Evolutionary conservation across 306 rosid species (phyloP).

Genomic region (Glycine tomentella): DNA sequence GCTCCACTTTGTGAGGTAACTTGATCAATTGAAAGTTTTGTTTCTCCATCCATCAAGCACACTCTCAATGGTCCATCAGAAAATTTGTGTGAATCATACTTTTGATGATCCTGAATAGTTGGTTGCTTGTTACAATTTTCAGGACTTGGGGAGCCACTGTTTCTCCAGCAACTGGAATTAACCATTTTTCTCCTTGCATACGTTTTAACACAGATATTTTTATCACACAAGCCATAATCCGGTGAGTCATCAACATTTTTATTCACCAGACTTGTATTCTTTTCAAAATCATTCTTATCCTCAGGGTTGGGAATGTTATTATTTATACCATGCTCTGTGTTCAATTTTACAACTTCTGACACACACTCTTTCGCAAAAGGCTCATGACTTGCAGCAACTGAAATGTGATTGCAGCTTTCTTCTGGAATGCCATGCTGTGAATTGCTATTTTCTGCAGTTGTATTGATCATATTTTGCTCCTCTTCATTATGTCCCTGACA

Average conservation of each 20-base stretch:
- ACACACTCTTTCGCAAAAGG: conserved; percentile 30
- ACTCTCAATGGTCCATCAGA: conserved; percentile 8
- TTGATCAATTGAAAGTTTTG: conserved; percentile 35
- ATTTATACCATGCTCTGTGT: conserved; percentile 30
- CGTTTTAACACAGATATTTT: not conserved
- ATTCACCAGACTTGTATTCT: conserved; percentile 37
- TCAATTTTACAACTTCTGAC: conserved; percentile 41
- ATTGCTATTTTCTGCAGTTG: conserved; percentile 39
- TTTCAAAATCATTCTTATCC: conserved; percentile 26
- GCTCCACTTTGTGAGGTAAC: conserved; percentile 45
- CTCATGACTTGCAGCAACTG: conserved; percentile 40
- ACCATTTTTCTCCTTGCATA: conserved; percentile 35
- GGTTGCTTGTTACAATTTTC: conserved; percentile 32
- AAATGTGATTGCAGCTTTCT: conserved; percentile 14
- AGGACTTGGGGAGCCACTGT: conserved; percentile 16
- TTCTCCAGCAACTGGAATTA: not conserved
- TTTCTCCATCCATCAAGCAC: conserved; percentile 37
- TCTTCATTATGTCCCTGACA: conserved; percentile 36
- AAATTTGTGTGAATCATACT: conserved; percentile 31
- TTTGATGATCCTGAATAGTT: conserved; percentile 28
- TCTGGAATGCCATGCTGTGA: conserved; percentile 31
- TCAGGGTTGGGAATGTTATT: conserved; percentile 23
- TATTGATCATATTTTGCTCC: conserved; percentile 18
- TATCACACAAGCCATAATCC: conserved; percentile 19
- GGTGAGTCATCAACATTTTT: conserved; percentile 18